Evolutionary conservation across 2,329 filamentous ascomycete genomes (phyloP).

Genomic region (Fusarium coicis): DNA sequence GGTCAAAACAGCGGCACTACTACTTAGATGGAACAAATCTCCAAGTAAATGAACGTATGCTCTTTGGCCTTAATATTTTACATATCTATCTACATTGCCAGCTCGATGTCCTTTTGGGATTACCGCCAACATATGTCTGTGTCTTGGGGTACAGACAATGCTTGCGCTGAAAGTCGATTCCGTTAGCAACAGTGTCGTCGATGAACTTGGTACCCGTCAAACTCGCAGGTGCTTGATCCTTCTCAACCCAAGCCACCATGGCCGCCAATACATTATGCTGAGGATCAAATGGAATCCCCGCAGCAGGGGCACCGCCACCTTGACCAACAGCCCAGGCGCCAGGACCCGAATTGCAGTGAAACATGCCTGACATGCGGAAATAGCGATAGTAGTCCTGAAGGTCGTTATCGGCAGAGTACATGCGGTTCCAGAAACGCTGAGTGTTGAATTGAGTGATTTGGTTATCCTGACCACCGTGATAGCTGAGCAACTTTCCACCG

Average conservation of each 20-base stretch:
- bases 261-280: constrained; percentile 58
- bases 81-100: constrained; percentile 3
- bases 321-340: constrained; percentile 54
- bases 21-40: accelerated
- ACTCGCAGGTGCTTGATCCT: constrained; percentile 53
- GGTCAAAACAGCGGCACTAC: not conserved
- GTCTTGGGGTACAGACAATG: constrained; percentile 22
- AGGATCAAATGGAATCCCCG: constrained; percentile 42
- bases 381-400: constrained; percentile 62
- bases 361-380: constrained; percentile 63
- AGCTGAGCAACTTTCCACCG: constrained; percentile 21
- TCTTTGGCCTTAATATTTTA: accelerated
- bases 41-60: accelerated
- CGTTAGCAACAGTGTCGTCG: not conserved
- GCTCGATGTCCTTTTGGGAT: not conserved
- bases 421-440: constrained; percentile 37
- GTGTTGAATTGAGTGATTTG: constrained; percentile 38
- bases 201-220: constrained; percentile 50
- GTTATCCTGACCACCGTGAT: constrained; percentile 26
- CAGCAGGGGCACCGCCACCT: constrained; percentile 29
- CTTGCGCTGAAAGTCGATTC: constrained; percentile 15
- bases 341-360: constrained; percentile 59
- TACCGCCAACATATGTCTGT: constrained; percentile 13
- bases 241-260: constrained; percentile 61
- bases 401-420: constrained; percentile 38